These are phyloP conservation scores for Cytospora chrysosperma DNA, from an alignment of 2,329 filamentous ascomycete species.

Conservation along the genomic window DNA sequence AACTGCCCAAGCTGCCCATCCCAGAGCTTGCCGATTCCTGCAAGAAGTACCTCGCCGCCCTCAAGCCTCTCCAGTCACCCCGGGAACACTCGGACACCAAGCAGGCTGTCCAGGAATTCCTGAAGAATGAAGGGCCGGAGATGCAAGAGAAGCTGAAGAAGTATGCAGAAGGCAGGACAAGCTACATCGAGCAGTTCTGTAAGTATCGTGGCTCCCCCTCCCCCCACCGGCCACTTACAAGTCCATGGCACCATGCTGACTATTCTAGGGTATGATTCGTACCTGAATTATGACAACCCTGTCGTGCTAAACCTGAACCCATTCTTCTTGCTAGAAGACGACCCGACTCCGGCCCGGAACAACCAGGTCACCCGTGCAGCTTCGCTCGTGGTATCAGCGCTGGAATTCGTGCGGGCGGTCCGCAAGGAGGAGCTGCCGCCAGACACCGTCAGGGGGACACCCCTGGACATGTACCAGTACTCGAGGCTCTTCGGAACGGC, in stretches of 20 bases:
- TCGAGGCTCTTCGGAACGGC: conserved; percentile 93
- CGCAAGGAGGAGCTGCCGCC: conserved; percentile 89
- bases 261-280: conserved; percentile 83
- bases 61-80: conserved; percentile 76
- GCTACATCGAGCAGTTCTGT: conserved; percentile 99
- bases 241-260: conserved; percentile 28
- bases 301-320: conserved; percentile 97
- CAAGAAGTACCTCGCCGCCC: conserved; percentile 73
- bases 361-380: conserved; percentile 95
- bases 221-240: background rate
- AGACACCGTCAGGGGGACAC: conserved; percentile 78
- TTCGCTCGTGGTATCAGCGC: conserved; percentile 83
- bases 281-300: conserved; percentile 95
- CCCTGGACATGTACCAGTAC: conserved; percentile 98
- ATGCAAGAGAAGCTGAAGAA: conserved; percentile 86
- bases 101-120: conserved; percentile 78
- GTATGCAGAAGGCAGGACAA: conserved; percentile 87
- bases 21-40: conserved; percentile 80
- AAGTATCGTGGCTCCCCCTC: too few species aligned
- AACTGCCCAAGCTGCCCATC: conserved; percentile 87
- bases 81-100: conserved; percentile 83
- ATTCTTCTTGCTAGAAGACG: conserved; percentile 96
- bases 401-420: conserved; percentile 91
- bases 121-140: conserved; percentile 75
- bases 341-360: conserved; percentile 92